phyloP scores from a whole-genome alignment of 257 asterid genomes.

The Capsicum pubescens region DNA sequence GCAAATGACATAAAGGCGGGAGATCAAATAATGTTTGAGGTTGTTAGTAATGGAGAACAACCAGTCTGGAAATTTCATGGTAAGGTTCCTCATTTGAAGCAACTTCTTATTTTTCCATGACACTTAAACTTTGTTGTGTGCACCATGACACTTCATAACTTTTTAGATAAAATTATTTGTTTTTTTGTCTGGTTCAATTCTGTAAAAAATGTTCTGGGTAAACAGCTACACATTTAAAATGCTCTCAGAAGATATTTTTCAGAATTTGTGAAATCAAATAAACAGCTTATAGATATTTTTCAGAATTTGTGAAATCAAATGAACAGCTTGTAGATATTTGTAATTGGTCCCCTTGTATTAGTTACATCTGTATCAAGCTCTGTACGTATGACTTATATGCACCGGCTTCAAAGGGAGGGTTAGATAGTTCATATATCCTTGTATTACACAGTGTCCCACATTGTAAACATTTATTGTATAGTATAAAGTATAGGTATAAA shows the following conservation, averaged over 20 bases:
- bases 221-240: neutral
- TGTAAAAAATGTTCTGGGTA: neutral
- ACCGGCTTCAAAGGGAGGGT: neutral
- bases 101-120: neutral
- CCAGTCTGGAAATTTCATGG: slow-evolving; percentile 27
- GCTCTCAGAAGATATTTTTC: neutral
- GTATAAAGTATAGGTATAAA: neutral
- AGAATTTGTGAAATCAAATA: too few relatives aligned
- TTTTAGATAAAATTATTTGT: neutral
- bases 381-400: neutral
- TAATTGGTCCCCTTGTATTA: neutral
- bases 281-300: too few relatives aligned
- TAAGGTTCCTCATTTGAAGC: neutral
- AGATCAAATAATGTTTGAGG: slow-evolving; percentile 17
- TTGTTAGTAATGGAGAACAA: slow-evolving; percentile 1
- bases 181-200: neutral
- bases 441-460: neutral
- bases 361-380: neutral
- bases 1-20: slow-evolving; percentile 14
- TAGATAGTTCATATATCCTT: neutral
- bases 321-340: neutral
- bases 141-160: neutral
- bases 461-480: neutral
- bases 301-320: neutral
- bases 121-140: neutral